These are phyloP conservation scores for Salvia sclarea DNA, from an alignment of 305 asterid species.

Conservation along the genomic window DNA sequence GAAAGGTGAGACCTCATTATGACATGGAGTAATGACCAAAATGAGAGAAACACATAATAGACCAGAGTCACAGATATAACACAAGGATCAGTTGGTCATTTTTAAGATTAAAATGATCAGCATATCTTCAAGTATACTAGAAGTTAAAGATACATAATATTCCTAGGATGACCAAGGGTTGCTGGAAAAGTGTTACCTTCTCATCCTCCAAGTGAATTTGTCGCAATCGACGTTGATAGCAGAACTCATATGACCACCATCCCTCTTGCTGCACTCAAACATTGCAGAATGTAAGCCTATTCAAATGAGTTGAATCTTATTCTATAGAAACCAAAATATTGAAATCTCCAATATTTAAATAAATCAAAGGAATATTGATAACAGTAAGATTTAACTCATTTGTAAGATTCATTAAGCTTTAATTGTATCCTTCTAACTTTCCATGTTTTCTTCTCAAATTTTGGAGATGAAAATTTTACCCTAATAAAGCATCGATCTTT, in stretches of 20 bases:
- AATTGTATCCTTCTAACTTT: conserved; percentile 9
- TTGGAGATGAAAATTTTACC: conserved; percentile 45
- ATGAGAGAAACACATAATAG: not conserved
- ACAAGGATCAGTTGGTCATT: conserved; percentile 15
- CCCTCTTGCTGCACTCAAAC: conserved; percentile 89
- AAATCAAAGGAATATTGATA: not conserved
- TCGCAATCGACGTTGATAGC: conserved; percentile 73
- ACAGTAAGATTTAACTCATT: conserved; percentile 6
- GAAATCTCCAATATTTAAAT: not conserved
- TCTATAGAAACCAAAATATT: conserved; percentile 5
- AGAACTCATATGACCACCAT: conserved; percentile 99
- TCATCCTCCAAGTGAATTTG: conserved; percentile 95
- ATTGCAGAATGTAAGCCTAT: conserved; percentile 34
- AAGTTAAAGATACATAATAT: conserved; percentile 16
- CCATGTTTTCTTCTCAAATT: conserved; percentile 6
- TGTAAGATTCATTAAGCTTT: conserved; percentile 3
- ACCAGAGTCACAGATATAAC: conserved; percentile 10
- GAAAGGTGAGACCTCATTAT: conserved; percentile 21
- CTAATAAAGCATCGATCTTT: conserved; percentile 85
- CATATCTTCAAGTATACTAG: conserved; percentile 15
- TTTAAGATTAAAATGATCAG: conserved; percentile 9
- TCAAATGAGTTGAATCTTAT: conserved; percentile 11
- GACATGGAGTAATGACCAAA: conserved; percentile 12
- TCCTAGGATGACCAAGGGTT: conserved; percentile 5
- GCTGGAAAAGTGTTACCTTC: conserved; percentile 53